Conservation (phyloP, 2,329 filamentous ascomycete species). For the Falciphora oryzae region DNA sequence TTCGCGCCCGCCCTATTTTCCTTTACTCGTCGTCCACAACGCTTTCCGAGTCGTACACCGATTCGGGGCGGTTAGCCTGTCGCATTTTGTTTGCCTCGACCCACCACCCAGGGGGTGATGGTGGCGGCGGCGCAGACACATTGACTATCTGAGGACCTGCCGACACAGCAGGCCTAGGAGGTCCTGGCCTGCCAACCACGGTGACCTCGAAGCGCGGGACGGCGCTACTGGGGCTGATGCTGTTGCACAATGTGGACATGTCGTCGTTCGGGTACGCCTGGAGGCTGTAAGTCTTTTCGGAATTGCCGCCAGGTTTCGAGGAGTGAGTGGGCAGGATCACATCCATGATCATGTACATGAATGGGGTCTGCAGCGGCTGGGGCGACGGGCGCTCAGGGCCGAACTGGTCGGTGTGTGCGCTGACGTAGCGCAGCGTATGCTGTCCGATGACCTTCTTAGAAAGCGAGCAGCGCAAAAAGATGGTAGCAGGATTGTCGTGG, state of each 20-base stretch:
- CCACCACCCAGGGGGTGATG: neutral
- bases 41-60: neutral
- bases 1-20: neutral
- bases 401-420: conserved; percentile 12
- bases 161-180: neutral
- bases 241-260: conserved; percentile 21
- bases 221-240: conserved; percentile 12
- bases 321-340: neutral
- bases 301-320: neutral
- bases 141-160: no score
- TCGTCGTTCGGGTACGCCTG: conserved; percentile 24
- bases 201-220: conserved; percentile 23
- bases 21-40: neutral
- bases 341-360: neutral
- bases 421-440: conserved; percentile 28
- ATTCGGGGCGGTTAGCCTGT: neutral
- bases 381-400: neutral
- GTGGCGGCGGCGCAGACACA: no score
- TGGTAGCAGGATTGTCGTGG: conserved; percentile 15
- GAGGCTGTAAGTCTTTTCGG: conserved; percentile 21
- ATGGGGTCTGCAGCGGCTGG: conserved; percentile 3
- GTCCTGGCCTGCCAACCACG: conserved; percentile 13
- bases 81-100: neutral
- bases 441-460: conserved; percentile 12
- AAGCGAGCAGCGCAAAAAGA: conserved; percentile 11